These are phyloP conservation scores for Boechera divaricarpa DNA, from an alignment of 345 rosid genomes.

Conservation along the genomic window DNA sequence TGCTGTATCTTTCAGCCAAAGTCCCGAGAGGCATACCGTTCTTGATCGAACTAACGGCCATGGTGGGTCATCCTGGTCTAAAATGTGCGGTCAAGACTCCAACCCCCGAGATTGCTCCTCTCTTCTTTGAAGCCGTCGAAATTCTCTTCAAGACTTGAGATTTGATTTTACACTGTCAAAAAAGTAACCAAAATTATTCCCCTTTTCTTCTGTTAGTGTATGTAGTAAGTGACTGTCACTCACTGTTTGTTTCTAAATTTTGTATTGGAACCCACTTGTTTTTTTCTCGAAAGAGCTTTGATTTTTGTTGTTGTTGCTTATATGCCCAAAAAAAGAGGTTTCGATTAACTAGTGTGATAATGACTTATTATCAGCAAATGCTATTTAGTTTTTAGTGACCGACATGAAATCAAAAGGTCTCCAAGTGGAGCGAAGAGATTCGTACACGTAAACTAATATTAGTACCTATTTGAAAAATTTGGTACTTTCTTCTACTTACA, in stretches of 20 bases:
- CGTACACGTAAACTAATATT: constrained; percentile 25
- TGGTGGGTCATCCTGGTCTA: constrained; percentile 70
- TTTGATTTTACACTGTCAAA: not conserved
- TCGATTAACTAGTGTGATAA: constrained; percentile 17
- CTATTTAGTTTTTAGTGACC: constrained; percentile 23
- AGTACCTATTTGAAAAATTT: not conserved
- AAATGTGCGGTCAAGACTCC: constrained; percentile 92
- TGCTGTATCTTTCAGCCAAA: constrained; percentile 82
- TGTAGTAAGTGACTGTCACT: constrained; percentile 12
- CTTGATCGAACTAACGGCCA: constrained; percentile 79
- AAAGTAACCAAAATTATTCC: not conserved
- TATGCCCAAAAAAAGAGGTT: not conserved
- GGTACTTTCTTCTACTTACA: not conserved
- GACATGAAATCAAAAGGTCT: constrained; percentile 22
- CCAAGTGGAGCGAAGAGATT: constrained; percentile 27
- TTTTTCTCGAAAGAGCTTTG: constrained; percentile 9
- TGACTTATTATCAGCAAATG: constrained; percentile 27
- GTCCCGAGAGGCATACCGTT: constrained; percentile 77
- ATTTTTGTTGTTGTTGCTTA: not conserved
- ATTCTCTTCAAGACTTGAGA: constrained; percentile 60
- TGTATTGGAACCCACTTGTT: not conserved
- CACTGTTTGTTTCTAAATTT: constrained; percentile 27
- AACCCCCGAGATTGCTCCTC: constrained; percentile 76
- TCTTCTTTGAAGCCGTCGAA: constrained; percentile 88
- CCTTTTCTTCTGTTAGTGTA: constrained; percentile 7